phyloP scores from a whole-genome alignment of 1,284 basidiomycete genomes.

The Pholiota adiposa region DNA sequence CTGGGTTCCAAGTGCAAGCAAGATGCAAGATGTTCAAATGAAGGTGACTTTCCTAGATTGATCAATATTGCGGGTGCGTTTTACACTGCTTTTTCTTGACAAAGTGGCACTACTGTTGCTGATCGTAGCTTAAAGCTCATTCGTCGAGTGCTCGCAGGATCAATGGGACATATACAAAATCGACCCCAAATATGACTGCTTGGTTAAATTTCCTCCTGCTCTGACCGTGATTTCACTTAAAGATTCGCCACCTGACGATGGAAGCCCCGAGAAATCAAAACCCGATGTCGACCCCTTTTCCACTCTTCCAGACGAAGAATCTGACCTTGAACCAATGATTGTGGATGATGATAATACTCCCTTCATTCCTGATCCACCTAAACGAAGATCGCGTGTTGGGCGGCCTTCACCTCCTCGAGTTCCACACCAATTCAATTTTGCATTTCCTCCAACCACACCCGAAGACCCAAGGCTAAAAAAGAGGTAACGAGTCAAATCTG shows the following conservation, averaged over 20 bases:
- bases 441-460: constrained; percentile 1
- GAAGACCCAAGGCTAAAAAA: constrained; percentile 22
- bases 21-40: constrained; percentile 59
- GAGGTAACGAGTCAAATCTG: constrained; percentile 20
- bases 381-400: constrained; percentile 3
- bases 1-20: constrained; percentile 71
- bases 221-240: constrained; percentile 43
- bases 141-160: constrained; percentile 59
- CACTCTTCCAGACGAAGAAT: constrained; percentile 11
- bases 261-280: constrained; percentile 17
- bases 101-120: not conserved
- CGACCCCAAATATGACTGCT: constrained; percentile 69
- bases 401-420: constrained; percentile 8
- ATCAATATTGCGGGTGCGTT: constrained; percentile 71
- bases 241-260: constrained; percentile 16
- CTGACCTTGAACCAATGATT: constrained; percentile 45
- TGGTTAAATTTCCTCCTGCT: constrained; percentile 50
- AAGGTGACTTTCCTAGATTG: constrained; percentile 70
- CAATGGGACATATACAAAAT: constrained; percentile 86
- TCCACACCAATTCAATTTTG: constrained; percentile 17
- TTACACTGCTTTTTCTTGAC: not conserved
- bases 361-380: not conserved
- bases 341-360: constrained; percentile 43
- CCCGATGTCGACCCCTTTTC: not conserved
- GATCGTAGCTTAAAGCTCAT: constrained; percentile 38